A percentile compares a stretch with the other conserved stretches of the same genome.
These are phyloP conservation scores for Tuber melanosporum DNA, from an alignment of 495 filamentous ascomycete genomes.

Conservation along the genomic window DNA sequence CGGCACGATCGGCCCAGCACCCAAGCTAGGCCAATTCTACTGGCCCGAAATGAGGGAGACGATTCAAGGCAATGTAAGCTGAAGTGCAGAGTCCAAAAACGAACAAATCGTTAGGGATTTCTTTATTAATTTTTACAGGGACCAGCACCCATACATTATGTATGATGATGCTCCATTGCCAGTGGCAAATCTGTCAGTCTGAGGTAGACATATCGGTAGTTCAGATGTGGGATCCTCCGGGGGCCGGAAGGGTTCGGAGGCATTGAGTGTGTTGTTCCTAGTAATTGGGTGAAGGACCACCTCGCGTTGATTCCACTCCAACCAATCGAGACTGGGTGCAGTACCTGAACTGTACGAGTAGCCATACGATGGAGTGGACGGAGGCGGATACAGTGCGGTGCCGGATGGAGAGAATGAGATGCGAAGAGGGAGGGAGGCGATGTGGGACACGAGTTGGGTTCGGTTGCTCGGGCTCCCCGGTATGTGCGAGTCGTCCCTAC, in stretches of 20 bases:
- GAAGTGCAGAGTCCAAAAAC: background rate
- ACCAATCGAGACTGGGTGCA: background rate
- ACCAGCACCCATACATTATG: background rate
- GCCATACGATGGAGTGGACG: background rate
- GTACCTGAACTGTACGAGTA: background rate
- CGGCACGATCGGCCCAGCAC: background rate
- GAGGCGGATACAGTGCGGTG: background rate
- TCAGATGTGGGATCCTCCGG: background rate
- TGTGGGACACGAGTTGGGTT: background rate
- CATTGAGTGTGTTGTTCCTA: background rate
- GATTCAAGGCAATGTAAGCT: background rate
- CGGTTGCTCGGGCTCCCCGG: background rate
- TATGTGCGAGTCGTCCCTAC: background rate
- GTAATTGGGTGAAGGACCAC: background rate
- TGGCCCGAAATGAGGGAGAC: slow-evolving; percentile 5
- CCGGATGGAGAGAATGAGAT: background rate
- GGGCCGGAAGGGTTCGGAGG: background rate
- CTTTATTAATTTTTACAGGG: background rate
- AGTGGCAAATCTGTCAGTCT: slow-evolving; percentile 1
- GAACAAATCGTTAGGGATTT: background rate
- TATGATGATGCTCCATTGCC: background rate
- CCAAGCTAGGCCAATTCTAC: background rate
- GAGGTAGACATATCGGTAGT: background rate
- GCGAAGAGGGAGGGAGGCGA: background rate
- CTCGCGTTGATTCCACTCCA: background rate